Evolutionary conservation across 352 stramenopile species (phyloP), one percentile per base, ranked within the genome.

Genomic region (Globisporangium nodosum): DNA sequence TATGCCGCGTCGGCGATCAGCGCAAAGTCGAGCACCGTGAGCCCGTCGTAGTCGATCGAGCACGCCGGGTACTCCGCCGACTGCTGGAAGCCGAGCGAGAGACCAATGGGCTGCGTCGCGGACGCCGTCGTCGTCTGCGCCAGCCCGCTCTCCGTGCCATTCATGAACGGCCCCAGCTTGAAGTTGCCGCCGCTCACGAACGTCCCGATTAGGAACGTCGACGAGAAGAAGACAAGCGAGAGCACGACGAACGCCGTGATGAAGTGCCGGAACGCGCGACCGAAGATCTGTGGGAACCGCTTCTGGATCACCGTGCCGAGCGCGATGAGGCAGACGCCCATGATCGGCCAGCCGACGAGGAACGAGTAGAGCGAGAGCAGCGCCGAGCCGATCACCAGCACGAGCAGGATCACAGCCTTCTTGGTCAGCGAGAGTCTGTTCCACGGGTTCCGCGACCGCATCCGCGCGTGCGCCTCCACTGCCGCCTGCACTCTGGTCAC

Each of bases 181-280:
- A 92, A 90, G 49, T 54, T 66, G 0, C 67, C 72, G 9, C 78
- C 82, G 47, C 65, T 79, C 15, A 81, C 78, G 42, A 92, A 89
- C 5, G 81, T 89, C 12, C 82, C 82, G 53, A 92, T 87, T 42
- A 90, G 68, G 50, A 85, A 78, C 35, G 81, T 83, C 16, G 81
- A 88, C 30, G 81, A 89, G 66, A 92, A 92, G 65, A 92, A 92
- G 35, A 92, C 65, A 47, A 92, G 68, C 59, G 82, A 92, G 50
- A 92, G 67, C 20, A 88, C 27, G 46, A 90, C 78, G 53, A 92
- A 92, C 40, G 68, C 55, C 3, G 68, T 76, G 72, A 92, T 81
- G 45, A 92, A 92, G 55, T 89, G 71, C 18, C 75, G 73, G 61
- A 92, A 92, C 31, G 75, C 74, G 45, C 70, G 66, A 5, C 82